Evolutionary conservation across 1,139 yeast species (phyloP), one percentile per base, ranked within the genome.

Genomic region (Hyphopichia burtonii): DNA sequence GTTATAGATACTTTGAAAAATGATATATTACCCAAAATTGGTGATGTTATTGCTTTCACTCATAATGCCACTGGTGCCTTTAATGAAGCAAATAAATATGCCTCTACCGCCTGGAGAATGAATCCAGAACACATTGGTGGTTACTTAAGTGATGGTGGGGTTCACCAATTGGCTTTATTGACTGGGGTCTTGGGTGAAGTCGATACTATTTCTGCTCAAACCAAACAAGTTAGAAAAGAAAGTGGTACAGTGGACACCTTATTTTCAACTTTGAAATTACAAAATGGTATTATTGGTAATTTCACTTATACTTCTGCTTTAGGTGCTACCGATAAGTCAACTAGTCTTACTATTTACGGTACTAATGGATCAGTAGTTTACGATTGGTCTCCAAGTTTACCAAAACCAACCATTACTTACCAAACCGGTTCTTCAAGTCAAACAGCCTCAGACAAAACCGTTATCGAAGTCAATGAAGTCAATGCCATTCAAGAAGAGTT

Each of bases 41-140:
- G 97, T 31, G 78, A 80, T 10, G 75, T 87, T 32, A 77, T 81
- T 36, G 84, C 87, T 6, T 91, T 90, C 67, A 80, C 87, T 19
- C 88, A 86, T 66, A 81, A 79, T 50, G 76, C 91, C 30, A 87
- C 96, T 3, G 96, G 96, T 19, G 82, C 95, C 12, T 90, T 83
- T 72, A 75, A 80, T 49, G 72, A 71, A 23, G 55, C 69, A 44
- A 82, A 78, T 65, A 82, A 85, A 60, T 90, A 88, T 61, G 66
- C 83, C 49, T 66, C 72, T 31, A 86, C 93, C 6, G 55, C 86
- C 8, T 90, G 98, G 98, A 83, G 98, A 74, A 78, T 76, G 59
- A 75, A 82, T 44, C 97, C 97, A 31, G 84, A 88, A 61, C 97
- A 90, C 58, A 78, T 89, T 50, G 97, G 97, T 44, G 97, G 97